Percentiles rank a stretch among this genome's conserved stretches.
Conservation (phyloP, 2,329 filamentous ascomycete species). For the Blastomyces percursus region DNA sequence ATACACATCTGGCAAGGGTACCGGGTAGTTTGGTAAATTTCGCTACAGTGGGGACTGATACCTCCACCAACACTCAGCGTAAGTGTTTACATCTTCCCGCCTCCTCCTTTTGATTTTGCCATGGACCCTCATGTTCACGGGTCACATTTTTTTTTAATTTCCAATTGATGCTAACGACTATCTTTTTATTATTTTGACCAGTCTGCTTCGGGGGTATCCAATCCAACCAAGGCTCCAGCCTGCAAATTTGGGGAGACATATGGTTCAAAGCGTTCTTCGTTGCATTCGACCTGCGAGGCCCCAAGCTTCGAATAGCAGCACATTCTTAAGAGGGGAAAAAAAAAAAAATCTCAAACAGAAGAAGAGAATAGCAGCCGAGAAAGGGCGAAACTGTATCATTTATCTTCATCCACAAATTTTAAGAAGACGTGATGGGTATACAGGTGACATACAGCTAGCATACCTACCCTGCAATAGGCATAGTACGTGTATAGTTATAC, state of each 20-base stretch:
- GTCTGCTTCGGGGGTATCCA: constrained; percentile 51
- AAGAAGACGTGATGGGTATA: background rate
- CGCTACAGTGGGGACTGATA: constrained; percentile 39
- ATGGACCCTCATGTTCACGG: background rate
- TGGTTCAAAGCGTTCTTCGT: constrained; percentile 52
- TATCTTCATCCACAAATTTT: background rate
- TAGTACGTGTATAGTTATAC: background rate
- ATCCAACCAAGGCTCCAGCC: constrained; percentile 44
- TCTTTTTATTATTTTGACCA: constrained; percentile 11
- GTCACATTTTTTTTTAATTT: background rate
- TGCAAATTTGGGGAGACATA: constrained; percentile 51
- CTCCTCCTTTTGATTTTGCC: background rate
- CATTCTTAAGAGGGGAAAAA: constrained; percentile 19
- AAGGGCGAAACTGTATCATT: background rate
- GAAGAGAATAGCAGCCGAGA: background rate
- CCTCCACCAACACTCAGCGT: constrained; percentile 30
- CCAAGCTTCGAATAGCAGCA: constrained; percentile 43
- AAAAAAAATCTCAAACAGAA: background rate
- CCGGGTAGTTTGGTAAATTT: constrained; percentile 48
- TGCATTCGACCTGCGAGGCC: constrained; percentile 44
- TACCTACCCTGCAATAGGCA: background rate
- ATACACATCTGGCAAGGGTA: constrained; percentile 41
- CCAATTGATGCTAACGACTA: constrained; percentile 12
- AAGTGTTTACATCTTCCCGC: constrained; percentile 16
- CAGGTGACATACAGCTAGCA: background rate